phyloP scores from a whole-genome alignment of 345 rosid species.

The Limnanthes douglasii region DNA sequence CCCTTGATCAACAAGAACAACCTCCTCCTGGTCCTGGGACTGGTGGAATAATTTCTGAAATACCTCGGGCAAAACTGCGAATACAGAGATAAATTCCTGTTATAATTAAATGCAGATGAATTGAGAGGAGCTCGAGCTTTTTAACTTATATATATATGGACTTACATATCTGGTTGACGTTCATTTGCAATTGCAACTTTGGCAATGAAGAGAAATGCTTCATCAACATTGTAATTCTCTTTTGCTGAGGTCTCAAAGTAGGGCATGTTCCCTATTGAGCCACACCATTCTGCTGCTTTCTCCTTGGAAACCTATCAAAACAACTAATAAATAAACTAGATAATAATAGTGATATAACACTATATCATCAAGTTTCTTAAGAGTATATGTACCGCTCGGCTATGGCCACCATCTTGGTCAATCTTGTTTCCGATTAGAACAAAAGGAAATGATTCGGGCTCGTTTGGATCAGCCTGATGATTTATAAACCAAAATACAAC shows the following conservation, averaged over 20 bases:
- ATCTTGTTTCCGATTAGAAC: conserved; percentile 65
- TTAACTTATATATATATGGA: too few relatives aligned
- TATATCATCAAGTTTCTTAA: too few relatives aligned
- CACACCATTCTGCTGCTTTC: conserved; percentile 73
- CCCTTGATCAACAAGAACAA: too few relatives aligned
- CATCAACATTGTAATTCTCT: conserved; percentile 52
- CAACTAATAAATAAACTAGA: background rate
- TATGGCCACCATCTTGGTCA: conserved; percentile 62
- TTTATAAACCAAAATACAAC: background rate
- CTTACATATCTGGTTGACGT: conserved; percentile 31
- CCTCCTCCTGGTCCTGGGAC: too few relatives aligned
- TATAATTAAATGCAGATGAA: too few relatives aligned
- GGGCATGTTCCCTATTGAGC: conserved; percentile 39
- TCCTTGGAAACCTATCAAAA: conserved; percentile 46
- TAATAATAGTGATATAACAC: background rate
- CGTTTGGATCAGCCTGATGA: conserved; percentile 48
- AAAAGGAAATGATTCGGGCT: conserved; percentile 50
- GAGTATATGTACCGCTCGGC: conserved; percentile 35
- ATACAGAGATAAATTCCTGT: too few relatives aligned
- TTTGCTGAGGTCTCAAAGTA: conserved; percentile 83
- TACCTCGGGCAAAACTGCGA: too few relatives aligned
- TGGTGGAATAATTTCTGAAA: too few relatives aligned
- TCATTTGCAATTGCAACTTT: conserved; percentile 38
- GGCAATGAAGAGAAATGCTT: conserved; percentile 59
- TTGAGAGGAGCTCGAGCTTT: too few relatives aligned